These are phyloP conservation scores for Simplicillium aogashimaense DNA, from an alignment of 2,329 filamentous ascomycete genomes.

Conservation along the genomic window DNA sequence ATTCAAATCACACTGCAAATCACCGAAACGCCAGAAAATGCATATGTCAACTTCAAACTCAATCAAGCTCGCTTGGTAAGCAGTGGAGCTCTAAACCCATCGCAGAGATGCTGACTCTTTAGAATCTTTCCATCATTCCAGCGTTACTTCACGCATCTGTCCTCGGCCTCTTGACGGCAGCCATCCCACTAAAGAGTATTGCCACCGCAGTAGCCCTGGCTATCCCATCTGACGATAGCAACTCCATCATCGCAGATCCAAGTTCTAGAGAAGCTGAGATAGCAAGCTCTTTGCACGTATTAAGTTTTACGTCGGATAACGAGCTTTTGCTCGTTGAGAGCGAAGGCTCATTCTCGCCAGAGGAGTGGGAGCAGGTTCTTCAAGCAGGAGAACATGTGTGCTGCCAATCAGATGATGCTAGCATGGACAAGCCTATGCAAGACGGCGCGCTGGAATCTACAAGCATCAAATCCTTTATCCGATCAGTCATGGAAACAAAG, in stretches of 20 bases:
- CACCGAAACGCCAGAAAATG: slow-evolving; percentile 56
- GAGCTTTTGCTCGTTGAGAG: slow-evolving; percentile 73
- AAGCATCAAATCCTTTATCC: slow-evolving; percentile 49
- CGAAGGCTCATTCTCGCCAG: slow-evolving; percentile 65
- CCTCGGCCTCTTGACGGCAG: slow-evolving; percentile 70
- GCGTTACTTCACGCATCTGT: slow-evolving; percentile 72
- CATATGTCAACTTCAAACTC: slow-evolving; percentile 50
- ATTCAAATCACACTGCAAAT: slow-evolving; percentile 79
- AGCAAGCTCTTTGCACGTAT: slow-evolving; percentile 67
- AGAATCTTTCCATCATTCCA: slow-evolving; percentile 75
- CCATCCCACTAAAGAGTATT: slow-evolving; percentile 68
- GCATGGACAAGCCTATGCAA: slow-evolving; percentile 24
- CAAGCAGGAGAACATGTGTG: slow-evolving; percentile 58
- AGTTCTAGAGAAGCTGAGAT: slow-evolving; percentile 49
- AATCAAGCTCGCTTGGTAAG: slow-evolving; percentile 51
- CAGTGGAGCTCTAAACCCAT: too few species aligned
- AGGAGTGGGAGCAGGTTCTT: slow-evolving; percentile 65
- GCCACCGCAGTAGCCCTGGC: slow-evolving; percentile 57
- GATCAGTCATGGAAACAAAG: slow-evolving; percentile 49
- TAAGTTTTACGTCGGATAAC: slow-evolving; percentile 67
- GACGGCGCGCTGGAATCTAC: slow-evolving; percentile 28
- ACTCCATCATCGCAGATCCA: slow-evolving; percentile 47
- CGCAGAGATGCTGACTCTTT: slow-evolving; percentile 2
- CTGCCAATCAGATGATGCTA: slow-evolving; percentile 35
- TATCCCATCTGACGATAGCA: slow-evolving; percentile 32